Percentiles rank a stretch among this genome's conserved stretches.
phyloP scores from a whole-genome alignment of 2,329 filamentous ascomycete species.

The Setomelanomma holmii region DNA sequence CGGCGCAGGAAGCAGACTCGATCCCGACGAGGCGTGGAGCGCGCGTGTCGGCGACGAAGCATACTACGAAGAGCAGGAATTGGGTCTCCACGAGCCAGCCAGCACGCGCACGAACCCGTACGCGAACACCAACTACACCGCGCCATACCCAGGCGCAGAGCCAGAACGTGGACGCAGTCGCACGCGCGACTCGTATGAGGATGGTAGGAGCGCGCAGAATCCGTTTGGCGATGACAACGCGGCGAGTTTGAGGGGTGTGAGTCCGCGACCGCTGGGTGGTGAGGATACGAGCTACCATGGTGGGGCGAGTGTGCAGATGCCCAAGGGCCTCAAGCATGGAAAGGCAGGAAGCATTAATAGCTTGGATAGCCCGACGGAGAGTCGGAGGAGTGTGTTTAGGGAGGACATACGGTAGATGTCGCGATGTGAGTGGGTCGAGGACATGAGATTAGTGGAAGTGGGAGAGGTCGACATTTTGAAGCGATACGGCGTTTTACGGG shows the following conservation, averaged over 20 bases:
- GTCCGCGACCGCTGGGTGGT: slow-evolving; percentile 70
- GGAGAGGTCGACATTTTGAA: background rate
- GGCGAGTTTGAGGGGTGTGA: slow-evolving; percentile 69
- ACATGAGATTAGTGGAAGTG: background rate
- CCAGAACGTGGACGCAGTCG: slow-evolving; percentile 54
- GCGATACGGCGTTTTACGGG: background rate
- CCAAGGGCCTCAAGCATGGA: slow-evolving; percentile 44
- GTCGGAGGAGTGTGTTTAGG: slow-evolving; percentile 70
- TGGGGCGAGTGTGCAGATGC: slow-evolving; percentile 49
- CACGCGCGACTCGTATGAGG: slow-evolving; percentile 55
- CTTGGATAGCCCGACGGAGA: slow-evolving; percentile 66
- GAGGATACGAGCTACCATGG: slow-evolving; percentile 51
- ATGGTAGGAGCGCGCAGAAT: slow-evolving; percentile 40
- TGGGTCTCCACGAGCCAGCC: slow-evolving; percentile 61
- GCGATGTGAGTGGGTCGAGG: background rate
- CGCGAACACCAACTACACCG: slow-evolving; percentile 27
- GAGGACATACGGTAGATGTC: slow-evolving; percentile 65
- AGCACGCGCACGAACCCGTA: slow-evolving; percentile 48
- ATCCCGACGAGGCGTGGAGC: slow-evolving; percentile 89
- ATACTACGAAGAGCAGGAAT: slow-evolving; percentile 80
- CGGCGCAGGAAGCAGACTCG: slow-evolving; percentile 66
- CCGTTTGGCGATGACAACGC: slow-evolving; percentile 54
- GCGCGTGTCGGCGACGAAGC: slow-evolving; percentile 77
- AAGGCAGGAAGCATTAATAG: slow-evolving; percentile 42
- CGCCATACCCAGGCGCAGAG: slow-evolving; percentile 37